These are phyloP conservation scores for Moesziomyces sp. DNA, from an alignment of 1,284 basidiomycete genomes.

Conservation along the genomic window DNA sequence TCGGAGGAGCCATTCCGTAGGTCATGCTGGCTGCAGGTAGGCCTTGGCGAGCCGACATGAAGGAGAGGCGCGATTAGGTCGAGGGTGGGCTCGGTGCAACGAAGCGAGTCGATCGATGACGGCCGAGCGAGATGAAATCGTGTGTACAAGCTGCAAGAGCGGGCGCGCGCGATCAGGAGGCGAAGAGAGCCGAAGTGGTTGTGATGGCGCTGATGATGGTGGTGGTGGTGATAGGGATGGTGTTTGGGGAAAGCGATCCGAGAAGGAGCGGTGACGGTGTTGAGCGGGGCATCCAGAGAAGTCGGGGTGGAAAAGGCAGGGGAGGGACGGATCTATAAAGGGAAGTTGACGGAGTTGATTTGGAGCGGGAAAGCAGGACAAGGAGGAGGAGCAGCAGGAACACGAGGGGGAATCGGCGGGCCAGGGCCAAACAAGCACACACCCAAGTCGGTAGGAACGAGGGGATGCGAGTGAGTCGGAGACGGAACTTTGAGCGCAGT, in stretches of 20 bases:
- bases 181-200: no score
- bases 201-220: not conserved
- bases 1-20: slow-evolving; percentile 48
- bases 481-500: slow-evolving; percentile 30
- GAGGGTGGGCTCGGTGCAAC: not conserved
- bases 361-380: not conserved
- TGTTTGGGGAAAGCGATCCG: slow-evolving; percentile 6
- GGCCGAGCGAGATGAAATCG: not conserved
- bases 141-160: not conserved
- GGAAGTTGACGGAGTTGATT: slow-evolving; percentile 29
- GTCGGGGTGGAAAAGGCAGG: slow-evolving; percentile 13
- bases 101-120: not conserved
- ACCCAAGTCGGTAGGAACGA: slow-evolving; percentile 23
- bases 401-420: slow-evolving; percentile 1
- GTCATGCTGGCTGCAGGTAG: slow-evolving; percentile 26
- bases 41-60: slow-evolving; percentile 27
- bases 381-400: not conserved
- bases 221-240: not conserved
- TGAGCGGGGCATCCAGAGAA: slow-evolving; percentile 33
- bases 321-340: slow-evolving; percentile 26
- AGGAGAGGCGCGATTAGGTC: not conserved
- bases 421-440: slow-evolving; percentile 11
- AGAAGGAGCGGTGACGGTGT: slow-evolving; percentile 13
- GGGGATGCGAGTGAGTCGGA: slow-evolving; percentile 22
- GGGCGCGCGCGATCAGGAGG: not conserved